Evolutionary conservation across 2,329 filamentous ascomycete species (phyloP).

Genomic region (Phyllachora maydis): DNA sequence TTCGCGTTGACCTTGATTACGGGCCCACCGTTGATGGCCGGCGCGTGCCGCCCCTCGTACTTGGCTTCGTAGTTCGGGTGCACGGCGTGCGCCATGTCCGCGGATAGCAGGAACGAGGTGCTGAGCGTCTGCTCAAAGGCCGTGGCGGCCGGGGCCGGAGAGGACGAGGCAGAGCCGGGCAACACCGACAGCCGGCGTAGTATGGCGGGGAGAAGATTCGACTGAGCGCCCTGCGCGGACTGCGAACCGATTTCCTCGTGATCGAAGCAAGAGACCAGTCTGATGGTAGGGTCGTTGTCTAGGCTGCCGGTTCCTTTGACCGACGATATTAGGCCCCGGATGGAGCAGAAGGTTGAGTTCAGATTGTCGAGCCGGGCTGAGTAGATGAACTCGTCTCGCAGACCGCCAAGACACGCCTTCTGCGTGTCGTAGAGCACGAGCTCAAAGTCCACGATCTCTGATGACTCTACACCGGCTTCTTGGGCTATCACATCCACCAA

Average conservation of each 20-base stretch:
- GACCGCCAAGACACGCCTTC: slow-evolving; percentile 67
- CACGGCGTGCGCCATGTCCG: slow-evolving; percentile 93
- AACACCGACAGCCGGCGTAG: slow-evolving; percentile 72
- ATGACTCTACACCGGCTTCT: slow-evolving; percentile 48
- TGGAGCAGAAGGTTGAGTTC: slow-evolving; percentile 87
- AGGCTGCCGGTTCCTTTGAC: slow-evolving; percentile 44
- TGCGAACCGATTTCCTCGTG: slow-evolving; percentile 93
- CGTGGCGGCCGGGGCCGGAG: slow-evolving; percentile 34
- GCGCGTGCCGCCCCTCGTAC: slow-evolving; percentile 79
- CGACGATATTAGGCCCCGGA: slow-evolving; percentile 69
- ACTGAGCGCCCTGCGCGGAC: slow-evolving; percentile 84
- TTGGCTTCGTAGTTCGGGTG: slow-evolving; percentile 89
- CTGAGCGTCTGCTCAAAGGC: slow-evolving; percentile 86
- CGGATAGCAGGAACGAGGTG: slow-evolving; percentile 82
- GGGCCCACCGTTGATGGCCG: slow-evolving; percentile 88
- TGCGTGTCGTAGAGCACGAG: slow-evolving; percentile 95
- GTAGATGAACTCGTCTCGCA: slow-evolving; percentile 90
- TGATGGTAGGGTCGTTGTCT: slow-evolving; percentile 60
- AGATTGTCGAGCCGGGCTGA: slow-evolving; percentile 91
- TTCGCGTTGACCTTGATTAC: slow-evolving; percentile 99
- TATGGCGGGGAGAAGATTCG: slow-evolving; percentile 73
- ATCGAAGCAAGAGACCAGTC: slow-evolving; percentile 87
- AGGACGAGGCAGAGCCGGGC: slow-evolving; percentile 29
- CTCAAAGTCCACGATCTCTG: slow-evolving; percentile 80
- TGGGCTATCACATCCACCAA: slow-evolving; percentile 70